Evolutionary conservation across 2,329 filamentous ascomycete genomes (phyloP), one percentile per base, ranked within the genome.

Genomic region (Fusarium pininemorale): DNA sequence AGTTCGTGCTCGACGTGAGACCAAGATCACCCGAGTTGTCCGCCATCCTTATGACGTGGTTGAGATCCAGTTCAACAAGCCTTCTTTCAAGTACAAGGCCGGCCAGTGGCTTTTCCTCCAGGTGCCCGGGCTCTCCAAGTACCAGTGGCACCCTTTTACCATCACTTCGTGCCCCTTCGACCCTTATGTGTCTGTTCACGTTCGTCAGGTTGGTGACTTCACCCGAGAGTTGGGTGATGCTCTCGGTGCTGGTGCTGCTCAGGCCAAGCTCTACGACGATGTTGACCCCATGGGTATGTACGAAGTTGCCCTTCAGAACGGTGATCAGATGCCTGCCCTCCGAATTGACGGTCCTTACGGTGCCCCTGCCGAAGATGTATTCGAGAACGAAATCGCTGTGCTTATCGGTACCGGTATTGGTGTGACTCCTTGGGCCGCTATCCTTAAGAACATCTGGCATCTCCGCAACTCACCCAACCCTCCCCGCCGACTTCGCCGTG

Each of bases 101-200:
- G 96, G 96, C 38, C 96, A 99, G 85, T 99, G 96, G 95, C 90
- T 98, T 42, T 98, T 98, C 87, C 88, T 99, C 68, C 96, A 98
- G 82, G 92, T 97, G 30, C 96, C 96, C 1, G 92, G 93, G 12
- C 90, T 99, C 61, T 98, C 94, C 74, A 90, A 88, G 78, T 92
- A 94, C 80, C 95, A 99, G 85, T 99, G 96, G 96, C 96, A 99
- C 84, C 96, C 96, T 3, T 99, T 98, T 82, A 99, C 96, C 80
- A 98, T 99, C 83, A 99, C 96, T 6, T 98, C 96, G 15, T 99
- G 96, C 84, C 96, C 96, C 10, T 96, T 94, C 80, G 96, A 99
- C 79, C 93, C 94, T 2, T 98, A 98, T 80, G 91, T 98, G 75
- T 98, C 94, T 44, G 90, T 99, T 37, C 96, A 99, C 83, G 92